A percentile compares a stretch with the other conserved stretches of the same genome.
Evolutionary conservation across 345 rosid species (phyloP).

Genomic region (Arabidopsis thaliana): TAIR10.1 NC_003076.8:5548001-5548500

Average conservation of each 20-base stretch:
- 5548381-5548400: conserved; percentile 82
- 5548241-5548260: conserved; percentile 99
- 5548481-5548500: conserved; percentile 84
- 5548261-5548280: conserved; percentile 99
- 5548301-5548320: conserved; percentile 26
- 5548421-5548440: conserved; percentile 52
- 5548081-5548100: conserved; percentile 84
- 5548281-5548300: conserved; percentile 96
- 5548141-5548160: conserved; percentile 11
- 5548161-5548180: not conserved
- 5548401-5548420: conserved; percentile 73
- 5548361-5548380: conserved; percentile 84
- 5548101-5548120: conserved; percentile 91
- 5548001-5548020: conserved; percentile 5
- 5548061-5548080: conserved; percentile 77
- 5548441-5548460: conserved; percentile 28
- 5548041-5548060: not conserved
- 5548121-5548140: conserved; percentile 68
- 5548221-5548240: conserved; percentile 52
- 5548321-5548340: conserved; percentile 9
- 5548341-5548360: conserved; percentile 13
- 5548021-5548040: conserved; percentile 1
- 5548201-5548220: not conserved
- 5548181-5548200: not conserved
- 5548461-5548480: conserved; percentile 48